Evolutionary conservation across 139 green algal species (phyloP).

Genomic region (Chlamydomonas eustigma): DNA sequence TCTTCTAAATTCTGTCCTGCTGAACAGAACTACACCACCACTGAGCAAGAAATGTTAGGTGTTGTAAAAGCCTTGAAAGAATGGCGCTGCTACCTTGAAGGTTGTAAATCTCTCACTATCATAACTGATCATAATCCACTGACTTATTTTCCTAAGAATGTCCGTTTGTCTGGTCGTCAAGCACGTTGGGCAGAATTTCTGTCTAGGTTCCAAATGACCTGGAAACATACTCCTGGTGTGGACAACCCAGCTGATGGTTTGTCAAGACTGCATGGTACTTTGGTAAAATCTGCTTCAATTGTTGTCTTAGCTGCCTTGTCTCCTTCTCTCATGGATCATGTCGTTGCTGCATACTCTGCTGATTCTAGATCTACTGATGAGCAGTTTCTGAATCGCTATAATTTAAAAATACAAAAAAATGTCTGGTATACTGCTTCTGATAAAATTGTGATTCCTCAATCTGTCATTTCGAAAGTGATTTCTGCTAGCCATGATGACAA

Average conservation of each 20-base stretch:
- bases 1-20: conserved; percentile 27
- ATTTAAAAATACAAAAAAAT: neutral
- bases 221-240: conserved; percentile 24
- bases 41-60: conserved; percentile 45
- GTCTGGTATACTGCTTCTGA: neutral
- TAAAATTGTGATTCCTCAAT: neutral
- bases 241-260: conserved; percentile 38
- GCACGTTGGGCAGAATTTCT: conserved; percentile 32
- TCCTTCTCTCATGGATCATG: neutral
- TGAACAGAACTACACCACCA: conserved; percentile 41
- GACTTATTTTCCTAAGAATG: conserved; percentile 14
- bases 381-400: neutral
- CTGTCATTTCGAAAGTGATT: neutral
- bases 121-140: conserved; percentile 40
- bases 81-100: conserved; percentile 43
- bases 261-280: neutral
- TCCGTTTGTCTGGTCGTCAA: conserved; percentile 21
- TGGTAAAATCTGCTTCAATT: neutral
- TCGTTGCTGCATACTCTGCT: neutral
- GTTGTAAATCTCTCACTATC: conserved; percentile 23
- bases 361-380: neutral
- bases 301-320: neutral
- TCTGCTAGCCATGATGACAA: neutral
- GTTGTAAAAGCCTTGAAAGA: conserved; percentile 25
- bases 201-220: conserved; percentile 20